Conservation (phyloP, 2,329 filamentous ascomycete genomes). For the Penicillium olsonii region DNA sequence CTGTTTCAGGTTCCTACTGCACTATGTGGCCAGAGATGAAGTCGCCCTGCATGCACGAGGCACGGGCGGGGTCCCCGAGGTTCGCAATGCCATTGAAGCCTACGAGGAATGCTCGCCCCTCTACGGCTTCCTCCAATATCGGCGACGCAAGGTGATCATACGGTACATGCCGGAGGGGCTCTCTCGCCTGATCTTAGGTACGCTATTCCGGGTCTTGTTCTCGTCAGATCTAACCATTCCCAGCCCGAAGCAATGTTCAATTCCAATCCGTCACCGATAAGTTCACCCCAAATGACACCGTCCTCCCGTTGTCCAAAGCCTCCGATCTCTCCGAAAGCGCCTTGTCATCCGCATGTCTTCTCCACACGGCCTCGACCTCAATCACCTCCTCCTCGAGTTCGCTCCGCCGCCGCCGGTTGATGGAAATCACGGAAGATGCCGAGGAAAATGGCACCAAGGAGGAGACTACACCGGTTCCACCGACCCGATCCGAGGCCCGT, state of each 20-base stretch:
- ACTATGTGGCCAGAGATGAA: slow-evolving; percentile 86
- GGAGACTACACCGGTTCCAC: slow-evolving; percentile 38
- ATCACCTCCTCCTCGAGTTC: slow-evolving; percentile 83
- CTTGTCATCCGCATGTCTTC: slow-evolving; percentile 81
- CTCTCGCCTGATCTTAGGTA: slow-evolving; percentile 90
- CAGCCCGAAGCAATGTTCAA: slow-evolving; percentile 78
- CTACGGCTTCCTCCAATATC: slow-evolving; percentile 88
- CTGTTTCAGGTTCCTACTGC: slow-evolving; percentile 79
- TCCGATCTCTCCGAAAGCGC: slow-evolving; percentile 85
- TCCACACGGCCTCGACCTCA: slow-evolving; percentile 84
- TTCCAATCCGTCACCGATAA: slow-evolving; percentile 63
- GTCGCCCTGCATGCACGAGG: slow-evolving; percentile 76
- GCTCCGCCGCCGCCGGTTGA: slow-evolving; percentile 71
- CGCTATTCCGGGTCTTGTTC: slow-evolving; percentile 30
- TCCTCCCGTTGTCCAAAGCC: slow-evolving; percentile 72
- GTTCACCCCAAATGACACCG: slow-evolving; percentile 84
- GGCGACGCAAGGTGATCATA: slow-evolving; percentile 84
- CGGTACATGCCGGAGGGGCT: slow-evolving; percentile 91
- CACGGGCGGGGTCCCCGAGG: slow-evolving; percentile 78
- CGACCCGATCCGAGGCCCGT: slow-evolving; percentile 21
- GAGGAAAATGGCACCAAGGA: slow-evolving; percentile 67
- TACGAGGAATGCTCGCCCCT: slow-evolving; percentile 85
- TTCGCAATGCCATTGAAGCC: slow-evolving; percentile 72
- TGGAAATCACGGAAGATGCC: slow-evolving; percentile 92
- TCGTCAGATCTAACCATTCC: slow-evolving; percentile 10